Evolutionary conservation across 75 land plant species (phyloP).

Genomic region (Selaginella moellendorffii): DNA sequence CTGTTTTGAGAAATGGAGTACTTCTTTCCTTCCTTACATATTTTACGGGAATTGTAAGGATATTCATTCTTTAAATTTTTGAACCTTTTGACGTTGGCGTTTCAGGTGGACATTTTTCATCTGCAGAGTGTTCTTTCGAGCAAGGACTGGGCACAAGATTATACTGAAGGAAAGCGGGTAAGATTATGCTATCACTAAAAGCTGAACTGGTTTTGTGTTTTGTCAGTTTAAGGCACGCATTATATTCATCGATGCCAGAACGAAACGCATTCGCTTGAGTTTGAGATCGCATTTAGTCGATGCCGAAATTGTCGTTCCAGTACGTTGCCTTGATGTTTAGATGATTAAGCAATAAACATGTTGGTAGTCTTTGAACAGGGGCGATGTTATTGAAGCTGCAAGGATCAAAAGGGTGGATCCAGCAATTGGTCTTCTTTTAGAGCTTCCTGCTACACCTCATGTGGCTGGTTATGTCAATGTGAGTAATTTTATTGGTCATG

Average conservation of each 20-base stretch:
- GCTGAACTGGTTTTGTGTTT: background rate
- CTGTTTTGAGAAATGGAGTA: conserved; percentile 63
- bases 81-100: background rate
- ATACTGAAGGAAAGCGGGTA: conserved; percentile 28
- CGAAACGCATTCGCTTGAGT: conserved; percentile 73
- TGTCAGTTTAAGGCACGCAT: conserved; percentile 80
- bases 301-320: conserved; percentile 40
- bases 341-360: background rate
- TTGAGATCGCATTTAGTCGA: conserved; percentile 59
- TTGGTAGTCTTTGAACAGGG: conserved; percentile 43
- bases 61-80: background rate
- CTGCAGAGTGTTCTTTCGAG: conserved; percentile 45
- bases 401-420: conserved; percentile 62
- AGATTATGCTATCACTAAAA: background rate
- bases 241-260: conserved; percentile 64
- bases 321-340: conserved; percentile 28
- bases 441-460: conserved; percentile 43
- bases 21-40: conserved; percentile 89
- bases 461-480: conserved; percentile 72
- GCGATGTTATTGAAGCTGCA: conserved; percentile 60
- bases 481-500: conserved; percentile 21
- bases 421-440: conserved; percentile 62
- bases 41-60: conserved; percentile 89
- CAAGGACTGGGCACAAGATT: conserved; percentile 53
- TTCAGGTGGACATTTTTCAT: conserved; percentile 84